Percentiles rank a stretch among this genome's conserved stretches.
Evolutionary conservation across 2,329 filamentous ascomycete species (phyloP).

Genomic region (Didymella arachidicola): DNA sequence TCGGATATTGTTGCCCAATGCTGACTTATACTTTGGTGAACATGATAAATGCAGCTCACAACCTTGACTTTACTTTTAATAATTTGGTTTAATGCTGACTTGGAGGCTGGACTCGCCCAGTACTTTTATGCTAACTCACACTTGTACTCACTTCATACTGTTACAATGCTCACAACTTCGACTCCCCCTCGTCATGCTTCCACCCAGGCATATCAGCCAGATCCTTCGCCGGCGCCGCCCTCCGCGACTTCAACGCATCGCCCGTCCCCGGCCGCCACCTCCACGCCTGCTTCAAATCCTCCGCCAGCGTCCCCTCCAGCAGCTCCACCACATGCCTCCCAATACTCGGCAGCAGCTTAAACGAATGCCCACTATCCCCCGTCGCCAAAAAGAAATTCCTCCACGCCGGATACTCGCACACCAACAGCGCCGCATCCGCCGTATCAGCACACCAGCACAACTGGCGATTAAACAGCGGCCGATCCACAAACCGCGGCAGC

Average conservation of each 20-base stretch:
- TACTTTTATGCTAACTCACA: too few relatives aligned
- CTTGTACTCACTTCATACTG: too few relatives aligned
- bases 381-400: constrained; percentile 58
- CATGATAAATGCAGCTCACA: too few relatives aligned
- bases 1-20: too few relatives aligned
- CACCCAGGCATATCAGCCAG: constrained; percentile 58
- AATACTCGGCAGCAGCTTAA: constrained; percentile 58
- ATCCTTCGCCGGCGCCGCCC: constrained; percentile 54
- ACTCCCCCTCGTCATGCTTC: constrained; percentile 36
- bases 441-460: constrained; percentile 69
- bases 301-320: constrained; percentile 52
- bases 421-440: constrained; percentile 68
- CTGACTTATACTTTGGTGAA: too few relatives aligned
- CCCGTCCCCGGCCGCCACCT: constrained; percentile 56
- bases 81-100: too few relatives aligned
- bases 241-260: constrained; percentile 54
- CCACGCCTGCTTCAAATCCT: constrained; percentile 54
- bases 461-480: constrained; percentile 54
- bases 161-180: constrained; percentile 11
- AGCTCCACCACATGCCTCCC: constrained; percentile 59
- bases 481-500: constrained; percentile 52
- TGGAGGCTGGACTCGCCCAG: too few relatives aligned
- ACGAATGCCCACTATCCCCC: constrained; percentile 58
- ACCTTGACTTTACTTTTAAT: too few relatives aligned
- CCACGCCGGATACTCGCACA: constrained; percentile 61